These are phyloP conservation scores for Lecanoromycetidae sp. DNA, from an alignment of 2,329 filamentous ascomycete species.

Conservation along the genomic window DNA sequence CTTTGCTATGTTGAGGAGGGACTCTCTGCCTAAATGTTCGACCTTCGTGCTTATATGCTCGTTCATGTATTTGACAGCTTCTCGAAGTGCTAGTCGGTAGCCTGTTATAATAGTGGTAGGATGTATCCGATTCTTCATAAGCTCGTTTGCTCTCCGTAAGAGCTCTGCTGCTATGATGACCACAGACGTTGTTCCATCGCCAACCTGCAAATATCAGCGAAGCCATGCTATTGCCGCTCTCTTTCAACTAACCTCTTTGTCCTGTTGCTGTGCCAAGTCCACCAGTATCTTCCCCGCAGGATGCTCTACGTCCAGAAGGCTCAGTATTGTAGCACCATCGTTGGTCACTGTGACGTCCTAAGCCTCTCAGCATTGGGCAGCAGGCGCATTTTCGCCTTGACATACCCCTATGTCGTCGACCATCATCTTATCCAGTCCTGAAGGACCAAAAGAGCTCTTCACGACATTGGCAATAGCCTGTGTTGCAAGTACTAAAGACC, in stretches of 20 bases:
- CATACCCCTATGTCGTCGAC: constrained; percentile 94
- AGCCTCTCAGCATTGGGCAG: constrained; percentile 19
- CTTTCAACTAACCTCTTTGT: constrained; percentile 58
- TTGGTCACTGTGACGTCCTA: constrained; percentile 98
- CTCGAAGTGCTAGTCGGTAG: constrained; percentile 85
- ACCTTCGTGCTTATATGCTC: constrained; percentile 97
- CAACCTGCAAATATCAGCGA: constrained; percentile 43
- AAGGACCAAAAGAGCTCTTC: constrained; percentile 96
- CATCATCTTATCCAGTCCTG: constrained; percentile 99
- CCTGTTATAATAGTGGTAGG: constrained; percentile 98
- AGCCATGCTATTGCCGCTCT: not conserved
- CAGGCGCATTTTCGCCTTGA: constrained; percentile 9
- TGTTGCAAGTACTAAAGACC: constrained; percentile 64
- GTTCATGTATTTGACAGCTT: constrained; percentile 97
- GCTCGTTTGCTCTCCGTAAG: constrained; percentile 82
- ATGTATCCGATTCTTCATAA: constrained; percentile 99
- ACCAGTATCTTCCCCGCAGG: constrained; percentile 97
- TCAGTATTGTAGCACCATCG: constrained; percentile 93
- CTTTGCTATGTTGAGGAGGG: constrained; percentile 87
- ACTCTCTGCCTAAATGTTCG: constrained; percentile 78
- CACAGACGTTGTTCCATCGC: constrained; percentile 94
- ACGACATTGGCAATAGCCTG: constrained; percentile 98
- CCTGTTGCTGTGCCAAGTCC: constrained; percentile 93
- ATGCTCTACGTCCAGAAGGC: constrained; percentile 90
- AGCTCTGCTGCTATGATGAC: constrained; percentile 96